Base-by-base conservation (phyloP, 2,329 filamentous ascomycete species). In the Beauveria bassiana region DNA sequence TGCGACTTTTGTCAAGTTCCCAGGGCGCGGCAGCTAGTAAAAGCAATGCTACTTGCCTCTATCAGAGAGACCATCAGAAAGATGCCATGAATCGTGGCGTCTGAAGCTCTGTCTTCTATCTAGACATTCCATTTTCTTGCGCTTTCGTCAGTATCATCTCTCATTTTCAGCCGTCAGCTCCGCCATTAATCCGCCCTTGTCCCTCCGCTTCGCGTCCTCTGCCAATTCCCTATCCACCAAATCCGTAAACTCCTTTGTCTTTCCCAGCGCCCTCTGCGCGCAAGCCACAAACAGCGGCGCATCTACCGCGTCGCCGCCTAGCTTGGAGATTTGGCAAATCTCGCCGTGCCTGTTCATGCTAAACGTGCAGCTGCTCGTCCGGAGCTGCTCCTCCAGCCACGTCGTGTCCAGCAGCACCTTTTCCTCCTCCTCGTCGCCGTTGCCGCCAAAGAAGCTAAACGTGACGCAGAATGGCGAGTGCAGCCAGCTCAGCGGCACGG, bases 401-500 rank as follows among this genome's bases (percentile, higher is more conserved):
- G 81, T 88, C 3, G 89, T 82, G 73, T 95, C 90, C n/a, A 90
- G 72, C 59, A 93, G 70, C 49, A 90, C 82, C 20, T 67, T 70
- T 66, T 40, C 40, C 1, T 52, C 53, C 5, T n/a, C 60, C 0
- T 9, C 45, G 16, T 89, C 87, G 5, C 86, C 90, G 42, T 87
- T 85, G 34, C 89, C 81, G 70, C 84, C 80, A 74, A 89, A 97
- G 71, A 92, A 93, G 68, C 86, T 90, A 74, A 96, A 96, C 0
- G 92, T 96, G 51, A 97, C 82, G 71, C 93, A 96, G 60, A 97
- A 88, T 1, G 95, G 95, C 67, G 91, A 89, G 75, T 98, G 95
- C 66, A 97, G 84, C 79, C 96, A 91, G 68, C 90, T 92, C 64
- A 99, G 80, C 52, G 91, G 87, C 51, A 97, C 91, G 0, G 93